Conservation (phyloP, 495 filamentous ascomycete species). For the Aspergillus haitiensis region DNA sequence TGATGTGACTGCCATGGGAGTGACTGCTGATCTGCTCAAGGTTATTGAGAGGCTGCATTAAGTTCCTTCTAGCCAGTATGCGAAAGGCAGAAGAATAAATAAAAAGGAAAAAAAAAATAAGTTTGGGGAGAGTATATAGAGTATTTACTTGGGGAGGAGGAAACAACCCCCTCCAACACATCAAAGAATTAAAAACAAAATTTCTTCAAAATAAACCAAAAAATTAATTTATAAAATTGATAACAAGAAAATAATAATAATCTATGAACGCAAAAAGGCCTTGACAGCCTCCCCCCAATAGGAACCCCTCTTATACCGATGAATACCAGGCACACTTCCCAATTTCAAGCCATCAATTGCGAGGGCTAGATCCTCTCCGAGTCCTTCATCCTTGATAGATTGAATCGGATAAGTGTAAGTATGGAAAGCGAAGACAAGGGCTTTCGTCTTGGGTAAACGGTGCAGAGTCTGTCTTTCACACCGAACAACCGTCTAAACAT, state of each 20-base stretch:
- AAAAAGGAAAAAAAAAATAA: slow-evolving; percentile 5
- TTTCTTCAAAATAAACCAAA: not conserved
- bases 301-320: slow-evolving; percentile 65
- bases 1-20: slow-evolving; percentile 96
- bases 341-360: slow-evolving; percentile 71
- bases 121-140: not conserved
- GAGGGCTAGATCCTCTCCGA: slow-evolving; percentile 61
- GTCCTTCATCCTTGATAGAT: slow-evolving; percentile 68
- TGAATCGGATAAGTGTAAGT: slow-evolving; percentile 72
- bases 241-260: slow-evolving; percentile 5
- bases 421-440: slow-evolving; percentile 76
- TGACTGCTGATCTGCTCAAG: slow-evolving; percentile 85
- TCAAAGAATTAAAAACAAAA: too few species aligned
- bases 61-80: not conserved
- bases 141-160: too few species aligned
- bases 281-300: slow-evolving; percentile 67
- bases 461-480: slow-evolving; percentile 78
- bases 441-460: slow-evolving; percentile 63
- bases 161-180: too few species aligned
- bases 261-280: slow-evolving; percentile 52
- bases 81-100: not conserved
- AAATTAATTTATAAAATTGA: slow-evolving; percentile 5
- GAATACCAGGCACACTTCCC: slow-evolving; percentile 68
- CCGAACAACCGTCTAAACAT: slow-evolving; percentile 54
- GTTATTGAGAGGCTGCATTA: slow-evolving; percentile 57